Evolutionary conservation across 2,329 filamentous ascomycete species (phyloP).

Genomic region (Hypomyces rosellus): DNA sequence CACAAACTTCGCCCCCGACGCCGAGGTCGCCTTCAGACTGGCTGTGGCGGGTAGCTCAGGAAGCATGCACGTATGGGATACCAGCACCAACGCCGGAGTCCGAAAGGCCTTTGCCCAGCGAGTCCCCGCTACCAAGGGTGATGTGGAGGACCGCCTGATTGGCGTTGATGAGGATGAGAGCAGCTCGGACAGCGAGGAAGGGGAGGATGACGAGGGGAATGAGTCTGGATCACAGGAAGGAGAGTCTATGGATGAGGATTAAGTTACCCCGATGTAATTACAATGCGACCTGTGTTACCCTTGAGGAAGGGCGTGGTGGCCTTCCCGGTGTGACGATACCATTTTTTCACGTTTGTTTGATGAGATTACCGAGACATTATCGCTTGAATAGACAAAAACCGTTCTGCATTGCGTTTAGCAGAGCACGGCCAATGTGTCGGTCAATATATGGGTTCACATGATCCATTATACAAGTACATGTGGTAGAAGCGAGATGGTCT

Average conservation of each 20-base stretch:
- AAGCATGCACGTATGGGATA: constrained; percentile 91
- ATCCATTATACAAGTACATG: too few species aligned
- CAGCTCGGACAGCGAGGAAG: constrained; percentile 55
- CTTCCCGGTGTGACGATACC: background rate
- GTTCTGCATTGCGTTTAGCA: too few species aligned
- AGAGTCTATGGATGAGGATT: constrained; percentile 22
- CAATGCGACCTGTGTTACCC: background rate
- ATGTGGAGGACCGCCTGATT: constrained; percentile 70
- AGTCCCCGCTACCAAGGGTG: constrained; percentile 49
- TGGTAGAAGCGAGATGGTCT: too few species aligned
- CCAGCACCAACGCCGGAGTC: constrained; percentile 83
- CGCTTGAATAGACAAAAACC: too few species aligned
- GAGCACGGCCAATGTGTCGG: too few species aligned
- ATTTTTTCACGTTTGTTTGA: too few species aligned
- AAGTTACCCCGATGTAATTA: background rate
- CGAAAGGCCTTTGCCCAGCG: constrained; percentile 72
- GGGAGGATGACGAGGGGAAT: constrained; percentile 46
- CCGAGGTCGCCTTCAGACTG: constrained; percentile 84
- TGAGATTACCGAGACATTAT: too few species aligned
- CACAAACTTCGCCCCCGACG: constrained; percentile 81
- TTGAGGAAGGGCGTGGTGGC: constrained; percentile 6
- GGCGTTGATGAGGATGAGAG: constrained; percentile 64
- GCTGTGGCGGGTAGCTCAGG: constrained; percentile 94
- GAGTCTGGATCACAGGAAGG: constrained; percentile 10
- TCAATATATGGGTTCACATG: too few species aligned